Percentiles rank a stretch among this genome's conserved stretches.
Conservation (phyloP, 2,329 filamentous ascomycete genomes). For the Lachnellula occidentalis region DNA sequence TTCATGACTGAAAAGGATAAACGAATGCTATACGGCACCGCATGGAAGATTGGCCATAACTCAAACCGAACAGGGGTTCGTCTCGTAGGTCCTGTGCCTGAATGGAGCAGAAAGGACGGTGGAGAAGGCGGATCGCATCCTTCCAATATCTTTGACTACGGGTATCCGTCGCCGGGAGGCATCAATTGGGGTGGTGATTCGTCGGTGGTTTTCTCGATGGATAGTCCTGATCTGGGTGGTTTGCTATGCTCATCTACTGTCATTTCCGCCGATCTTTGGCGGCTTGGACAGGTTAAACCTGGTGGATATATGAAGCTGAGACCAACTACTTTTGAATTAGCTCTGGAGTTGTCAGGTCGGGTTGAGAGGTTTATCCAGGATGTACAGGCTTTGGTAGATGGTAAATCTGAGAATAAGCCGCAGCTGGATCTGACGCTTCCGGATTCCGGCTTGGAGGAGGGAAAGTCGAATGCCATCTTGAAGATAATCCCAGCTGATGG, state of each 20-base stretch:
- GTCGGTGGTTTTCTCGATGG: slow-evolving; percentile 53
- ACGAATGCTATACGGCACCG: slow-evolving; percentile 49
- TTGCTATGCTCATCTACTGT: slow-evolving; percentile 53
- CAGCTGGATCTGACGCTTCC: slow-evolving; percentile 11
- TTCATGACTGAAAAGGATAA: slow-evolving; percentile 41
- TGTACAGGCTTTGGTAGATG: slow-evolving; percentile 24
- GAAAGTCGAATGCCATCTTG: slow-evolving; percentile 10
- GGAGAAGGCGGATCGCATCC: slow-evolving; percentile 61
- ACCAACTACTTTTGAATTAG: slow-evolving; percentile 46
- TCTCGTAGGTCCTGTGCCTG: slow-evolving; percentile 51
- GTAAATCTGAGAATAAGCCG: not conserved
- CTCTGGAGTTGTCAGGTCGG: slow-evolving; percentile 39
- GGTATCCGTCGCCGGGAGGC: slow-evolving; percentile 48
- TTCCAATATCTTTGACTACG: slow-evolving; percentile 53
- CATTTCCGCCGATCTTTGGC: slow-evolving; percentile 54
- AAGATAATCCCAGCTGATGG: slow-evolving; percentile 7
- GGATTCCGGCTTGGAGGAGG: slow-evolving; percentile 2
- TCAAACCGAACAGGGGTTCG: slow-evolving; percentile 55
- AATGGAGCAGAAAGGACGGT: slow-evolving; percentile 54
- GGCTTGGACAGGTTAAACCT: slow-evolving; percentile 55
- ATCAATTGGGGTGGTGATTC: slow-evolving; percentile 59
- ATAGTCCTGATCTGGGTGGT: slow-evolving; percentile 56
- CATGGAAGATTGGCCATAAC: slow-evolving; percentile 59
- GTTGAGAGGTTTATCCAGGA: slow-evolving; percentile 39
- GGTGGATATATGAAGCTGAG: slow-evolving; percentile 49